Evolutionary conservation across 2,329 filamentous ascomycete species (phyloP).

Genomic region (Exophiala sp.): DNA sequence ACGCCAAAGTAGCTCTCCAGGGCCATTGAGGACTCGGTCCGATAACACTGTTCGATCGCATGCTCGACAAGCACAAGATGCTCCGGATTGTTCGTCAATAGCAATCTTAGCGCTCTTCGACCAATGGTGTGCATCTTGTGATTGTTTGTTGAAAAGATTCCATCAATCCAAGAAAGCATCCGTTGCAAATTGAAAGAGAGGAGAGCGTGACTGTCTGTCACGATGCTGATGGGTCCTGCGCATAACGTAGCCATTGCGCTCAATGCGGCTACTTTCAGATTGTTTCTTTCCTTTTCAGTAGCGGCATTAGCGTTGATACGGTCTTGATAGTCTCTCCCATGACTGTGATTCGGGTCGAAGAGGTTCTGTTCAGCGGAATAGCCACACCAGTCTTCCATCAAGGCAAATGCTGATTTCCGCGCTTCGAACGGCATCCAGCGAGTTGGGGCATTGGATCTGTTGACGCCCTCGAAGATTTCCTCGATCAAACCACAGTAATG

Average conservation of each 20-base stretch:
- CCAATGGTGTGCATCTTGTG: constrained; percentile 91
- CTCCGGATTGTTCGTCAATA: constrained; percentile 87
- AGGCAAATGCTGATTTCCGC: constrained; percentile 85
- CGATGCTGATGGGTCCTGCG: constrained; percentile 73
- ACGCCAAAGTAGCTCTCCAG: constrained; percentile 95
- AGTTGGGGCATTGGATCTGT: constrained; percentile 75
- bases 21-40: constrained; percentile 74
- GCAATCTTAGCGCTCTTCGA: constrained; percentile 78
- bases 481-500: constrained; percentile 95
- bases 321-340: constrained; percentile 43
- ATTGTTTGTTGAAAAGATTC: constrained; percentile 87
- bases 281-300: constrained; percentile 95
- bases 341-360: constrained; percentile 69
- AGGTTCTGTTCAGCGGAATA: constrained; percentile 89
- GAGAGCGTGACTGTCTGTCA: constrained; percentile 79
- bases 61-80: constrained; percentile 81
- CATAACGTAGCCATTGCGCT: constrained; percentile 95
- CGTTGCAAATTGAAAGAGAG: constrained; percentile 88
- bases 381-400: constrained; percentile 99
- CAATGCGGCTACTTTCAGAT: constrained; percentile 81
- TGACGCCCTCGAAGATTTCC: constrained; percentile 87
- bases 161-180: constrained; percentile 92
- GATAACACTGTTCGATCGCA: constrained; percentile 87
- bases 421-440: constrained; percentile 98
- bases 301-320: constrained; percentile 80